A percentile compares a stretch with the other conserved stretches of the same genome.
phyloP scores from a whole-genome alignment of 176 grass and related monocot species.

The Eremochloa ophiuroides region DNA sequence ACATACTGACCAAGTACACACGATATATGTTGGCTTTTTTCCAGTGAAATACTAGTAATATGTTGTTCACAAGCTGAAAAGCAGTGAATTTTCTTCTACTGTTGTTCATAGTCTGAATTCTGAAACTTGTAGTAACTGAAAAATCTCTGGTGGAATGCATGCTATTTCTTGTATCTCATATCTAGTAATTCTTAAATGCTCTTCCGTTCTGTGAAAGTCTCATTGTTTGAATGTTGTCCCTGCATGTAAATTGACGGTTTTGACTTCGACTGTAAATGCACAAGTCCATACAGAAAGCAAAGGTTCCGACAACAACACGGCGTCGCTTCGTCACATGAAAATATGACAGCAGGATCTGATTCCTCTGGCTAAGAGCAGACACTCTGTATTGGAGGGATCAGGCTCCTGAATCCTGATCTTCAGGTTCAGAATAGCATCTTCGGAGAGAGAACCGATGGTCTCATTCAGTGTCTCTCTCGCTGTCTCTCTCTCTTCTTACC shows the following conservation, averaged over 20 bases:
- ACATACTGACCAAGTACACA: background rate
- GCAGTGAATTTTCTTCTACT: background rate
- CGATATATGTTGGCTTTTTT: background rate
- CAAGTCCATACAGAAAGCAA: background rate
- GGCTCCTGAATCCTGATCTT: background rate
- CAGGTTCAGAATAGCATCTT: constrained; percentile 33
- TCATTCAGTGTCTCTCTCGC: constrained; percentile 3
- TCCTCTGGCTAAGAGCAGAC: constrained; percentile 7
- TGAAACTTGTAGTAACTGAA: background rate
- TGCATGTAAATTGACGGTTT: background rate
- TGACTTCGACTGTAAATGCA: background rate
- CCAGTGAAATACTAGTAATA: background rate
- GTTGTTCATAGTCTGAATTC: background rate
- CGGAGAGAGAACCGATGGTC: constrained; percentile 14
- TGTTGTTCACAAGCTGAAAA: background rate
- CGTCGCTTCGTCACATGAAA: constrained; percentile 7
- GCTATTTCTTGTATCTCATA: background rate
- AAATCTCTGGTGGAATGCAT: background rate
- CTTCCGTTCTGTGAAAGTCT: constrained; percentile 12
- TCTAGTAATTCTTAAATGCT: background rate
- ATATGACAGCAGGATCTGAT: constrained; percentile 21
- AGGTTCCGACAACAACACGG: constrained; percentile 16
- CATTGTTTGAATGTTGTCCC: background rate
- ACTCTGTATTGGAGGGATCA: constrained; percentile 4
- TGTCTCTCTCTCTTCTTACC: constrained; percentile 1